Percentiles rank a stretch among this genome's conserved stretches.
These are phyloP conservation scores for Ichthyophthirius multifiliis DNA, from an alignment of 169 alveolate species.

Conservation along the genomic window DNA sequence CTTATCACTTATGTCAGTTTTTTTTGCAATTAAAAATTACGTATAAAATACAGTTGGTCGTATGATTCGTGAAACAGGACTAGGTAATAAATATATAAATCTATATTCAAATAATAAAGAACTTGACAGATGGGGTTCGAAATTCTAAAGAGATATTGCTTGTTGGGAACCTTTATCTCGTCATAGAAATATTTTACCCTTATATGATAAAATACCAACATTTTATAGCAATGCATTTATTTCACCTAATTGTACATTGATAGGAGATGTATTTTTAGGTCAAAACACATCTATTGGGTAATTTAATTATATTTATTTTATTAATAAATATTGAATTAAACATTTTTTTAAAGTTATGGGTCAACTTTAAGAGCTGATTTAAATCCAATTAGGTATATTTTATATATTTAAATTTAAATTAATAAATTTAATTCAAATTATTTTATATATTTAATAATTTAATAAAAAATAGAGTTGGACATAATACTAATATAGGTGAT, in stretches of 20 bases:
- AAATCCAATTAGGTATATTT: conserved; percentile 40
- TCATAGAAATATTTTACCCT: conserved; percentile 57
- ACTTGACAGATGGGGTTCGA: background rate
- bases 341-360: conserved; percentile 37
- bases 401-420: background rate
- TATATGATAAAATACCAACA: conserved; percentile 67
- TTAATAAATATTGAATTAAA: background rate
- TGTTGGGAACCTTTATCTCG: conserved; percentile 7
- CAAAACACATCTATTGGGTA: conserved; percentile 27
- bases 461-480: conserved; percentile 34
- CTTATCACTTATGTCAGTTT: too few species aligned
- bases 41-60: too few species aligned
- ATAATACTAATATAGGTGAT: conserved; percentile 61
- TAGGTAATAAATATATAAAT: background rate
- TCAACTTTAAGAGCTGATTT: conserved; percentile 76
- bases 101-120: background rate
- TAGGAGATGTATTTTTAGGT: conserved; percentile 69
- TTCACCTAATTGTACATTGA: conserved; percentile 70
- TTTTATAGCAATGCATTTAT: conserved; percentile 49
- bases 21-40: too few species aligned
- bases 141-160: background rate
- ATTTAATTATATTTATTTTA: background rate
- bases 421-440: background rate
- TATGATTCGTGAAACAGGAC: conserved; percentile 3
- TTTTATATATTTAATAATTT: background rate